Conservation (phyloP, 1,284 basidiomycete species). For the Volvariella surrecta region DNA sequence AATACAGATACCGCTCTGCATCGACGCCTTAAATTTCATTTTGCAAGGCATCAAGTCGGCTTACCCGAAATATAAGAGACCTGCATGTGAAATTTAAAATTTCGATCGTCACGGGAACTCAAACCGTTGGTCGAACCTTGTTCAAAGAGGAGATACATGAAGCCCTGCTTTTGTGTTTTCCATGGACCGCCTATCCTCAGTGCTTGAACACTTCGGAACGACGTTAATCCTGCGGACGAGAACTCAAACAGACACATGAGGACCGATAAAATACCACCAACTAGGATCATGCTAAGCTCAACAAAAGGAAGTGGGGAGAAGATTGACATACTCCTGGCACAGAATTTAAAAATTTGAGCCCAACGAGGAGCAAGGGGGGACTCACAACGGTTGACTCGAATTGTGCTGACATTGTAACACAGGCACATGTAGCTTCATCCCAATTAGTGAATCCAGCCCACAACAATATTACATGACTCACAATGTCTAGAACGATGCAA, state of each 20-base stretch:
- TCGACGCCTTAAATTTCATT: background rate
- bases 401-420: conserved; percentile 12
- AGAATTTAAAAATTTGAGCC: no score
- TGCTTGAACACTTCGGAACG: conserved; percentile 20
- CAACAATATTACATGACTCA: conserved; percentile 11
- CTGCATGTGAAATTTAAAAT: conserved; percentile 1
- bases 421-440: conserved; percentile 10
- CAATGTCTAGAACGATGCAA: conserved; percentile 21
- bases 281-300: no score
- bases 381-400: conserved; percentile 10
- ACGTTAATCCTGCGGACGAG: conserved; percentile 18
- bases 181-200: conserved; percentile 14
- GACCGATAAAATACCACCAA: background rate
- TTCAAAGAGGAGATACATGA: conserved; percentile 20
- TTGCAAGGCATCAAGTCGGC: background rate
- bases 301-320: no score
- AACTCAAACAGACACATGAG: conserved; percentile 3
- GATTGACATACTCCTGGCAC: no score
- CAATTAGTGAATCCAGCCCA: background rate
- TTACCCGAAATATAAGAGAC: conserved; percentile 12
- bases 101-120: background rate
- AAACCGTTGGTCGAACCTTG: conserved; percentile 17
- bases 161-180: conserved; percentile 15
- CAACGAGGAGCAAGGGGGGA: background rate
- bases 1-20: conserved; percentile 10